Evolutionary conservation across 306 rosid species (phyloP).

Genomic region (Leucaena leucocephala): DNA sequence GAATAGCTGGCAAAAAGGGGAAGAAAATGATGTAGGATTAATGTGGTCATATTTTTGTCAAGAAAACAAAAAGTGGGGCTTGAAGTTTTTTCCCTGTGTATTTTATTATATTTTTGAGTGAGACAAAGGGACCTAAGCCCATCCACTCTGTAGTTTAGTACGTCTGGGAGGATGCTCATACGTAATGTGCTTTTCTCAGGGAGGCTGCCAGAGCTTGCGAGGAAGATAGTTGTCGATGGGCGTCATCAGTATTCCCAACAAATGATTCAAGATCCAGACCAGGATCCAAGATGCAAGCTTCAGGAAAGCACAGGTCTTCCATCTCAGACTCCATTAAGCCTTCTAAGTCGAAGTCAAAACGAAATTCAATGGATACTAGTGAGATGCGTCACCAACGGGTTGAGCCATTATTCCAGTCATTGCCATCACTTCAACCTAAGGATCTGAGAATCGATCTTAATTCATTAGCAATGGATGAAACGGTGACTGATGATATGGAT

Average conservation of each 20-base stretch:
- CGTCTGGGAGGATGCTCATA: constrained; percentile 40
- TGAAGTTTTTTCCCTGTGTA: constrained; percentile 15
- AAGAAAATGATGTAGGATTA: neutral
- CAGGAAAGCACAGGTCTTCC: constrained; percentile 79
- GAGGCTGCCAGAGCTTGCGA: constrained; percentile 70
- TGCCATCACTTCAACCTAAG: constrained; percentile 37
- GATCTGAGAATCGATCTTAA: constrained; percentile 51
- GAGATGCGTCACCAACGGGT: constrained; percentile 51
- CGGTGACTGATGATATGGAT: constrained; percentile 36
- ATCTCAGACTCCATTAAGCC: constrained; percentile 55
- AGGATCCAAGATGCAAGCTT: constrained; percentile 59
- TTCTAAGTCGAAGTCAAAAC: constrained; percentile 67
- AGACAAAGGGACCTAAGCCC: neutral
- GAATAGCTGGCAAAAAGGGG: too few species aligned
- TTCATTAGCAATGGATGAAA: constrained; percentile 39
- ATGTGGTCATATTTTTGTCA: constrained; percentile 1
- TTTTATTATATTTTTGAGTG: neutral
- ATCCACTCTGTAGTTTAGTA: neutral
- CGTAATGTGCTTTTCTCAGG: constrained; percentile 47
- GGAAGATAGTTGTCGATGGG: constrained; percentile 80
- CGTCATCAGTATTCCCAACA: constrained; percentile 71
- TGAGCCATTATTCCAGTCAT: constrained; percentile 44
- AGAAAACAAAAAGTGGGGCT: constrained; percentile 9
- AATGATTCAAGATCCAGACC: constrained; percentile 67
- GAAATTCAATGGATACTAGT: constrained; percentile 50